Conservation (phyloP, 164 flowering plant species). For the Vitis rupestris region DNA sequence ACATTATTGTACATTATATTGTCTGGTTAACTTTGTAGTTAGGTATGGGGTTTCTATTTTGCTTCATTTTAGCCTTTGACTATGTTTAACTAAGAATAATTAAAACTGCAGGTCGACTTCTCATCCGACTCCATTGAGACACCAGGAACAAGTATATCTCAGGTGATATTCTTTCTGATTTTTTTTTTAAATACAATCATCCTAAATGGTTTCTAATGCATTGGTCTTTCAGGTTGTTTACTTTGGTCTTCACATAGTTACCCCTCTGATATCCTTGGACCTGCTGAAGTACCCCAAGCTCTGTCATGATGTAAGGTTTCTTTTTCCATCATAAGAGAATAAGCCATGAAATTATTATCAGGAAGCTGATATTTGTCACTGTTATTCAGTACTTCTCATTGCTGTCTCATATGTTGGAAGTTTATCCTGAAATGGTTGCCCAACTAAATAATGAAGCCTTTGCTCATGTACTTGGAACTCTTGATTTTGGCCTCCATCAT, state of each 20-base stretch:
- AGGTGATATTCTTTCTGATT: constrained; percentile 36
- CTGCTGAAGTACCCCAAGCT: constrained; percentile 93
- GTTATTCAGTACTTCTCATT: constrained; percentile 73
- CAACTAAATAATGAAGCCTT: constrained; percentile 68
- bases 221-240: constrained; percentile 67
- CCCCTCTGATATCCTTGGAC: constrained; percentile 83
- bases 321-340: not conserved
- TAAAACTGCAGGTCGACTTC: constrained; percentile 69
- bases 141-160: constrained; percentile 61
- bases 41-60: not conserved
- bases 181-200: not conserved
- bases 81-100: not conserved
- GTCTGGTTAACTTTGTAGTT: no score
- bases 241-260: constrained; percentile 85
- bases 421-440: constrained; percentile 87
- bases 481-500: constrained; percentile 83
- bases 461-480: constrained; percentile 61
- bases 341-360: not conserved
- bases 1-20: not conserved
- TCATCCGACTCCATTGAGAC: constrained; percentile 60
- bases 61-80: not conserved
- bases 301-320: constrained; percentile 70
- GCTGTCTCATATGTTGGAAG: constrained; percentile 88
- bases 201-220: constrained; percentile 3
- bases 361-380: constrained; percentile 12